These are phyloP conservation scores for Austroboletus novae-zelandiae DNA, from an alignment of 1,284 basidiomycete genomes.

Conservation along the genomic window DNA sequence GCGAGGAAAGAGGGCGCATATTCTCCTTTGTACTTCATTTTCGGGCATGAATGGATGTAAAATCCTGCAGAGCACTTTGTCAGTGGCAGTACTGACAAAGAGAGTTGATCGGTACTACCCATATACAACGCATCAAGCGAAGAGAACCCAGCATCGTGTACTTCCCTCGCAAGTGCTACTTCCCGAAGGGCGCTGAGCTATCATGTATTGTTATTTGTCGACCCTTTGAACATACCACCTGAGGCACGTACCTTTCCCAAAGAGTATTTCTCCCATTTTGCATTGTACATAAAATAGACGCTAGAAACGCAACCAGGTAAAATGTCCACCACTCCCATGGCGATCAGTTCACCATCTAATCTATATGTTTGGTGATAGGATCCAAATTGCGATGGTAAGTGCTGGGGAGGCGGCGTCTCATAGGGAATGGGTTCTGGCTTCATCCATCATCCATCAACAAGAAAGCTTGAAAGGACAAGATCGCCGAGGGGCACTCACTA, in stretches of 20 bases:
- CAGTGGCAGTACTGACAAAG: not conserved
- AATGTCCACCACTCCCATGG: constrained; percentile 89
- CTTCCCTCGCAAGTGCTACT: constrained; percentile 67
- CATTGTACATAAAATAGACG: constrained; percentile 95
- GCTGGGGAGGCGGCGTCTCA: constrained; percentile 40
- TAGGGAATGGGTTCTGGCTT: constrained; percentile 63
- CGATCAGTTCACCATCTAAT: constrained; percentile 80
- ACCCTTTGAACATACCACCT: not conserved
- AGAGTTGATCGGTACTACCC: constrained; percentile 49
- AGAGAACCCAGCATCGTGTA: constrained; percentile 64
- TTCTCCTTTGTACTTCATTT: constrained; percentile 97
- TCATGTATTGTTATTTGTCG: constrained; percentile 5
- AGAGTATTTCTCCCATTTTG: constrained; percentile 70
- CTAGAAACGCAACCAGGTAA: constrained; percentile 88
- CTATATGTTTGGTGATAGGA: constrained; percentile 86
- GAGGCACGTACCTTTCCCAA: constrained; percentile 74
- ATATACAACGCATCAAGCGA: constrained; percentile 76
- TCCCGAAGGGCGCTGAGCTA: constrained; percentile 85
- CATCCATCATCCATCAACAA: not conserved
- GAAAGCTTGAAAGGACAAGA: constrained; percentile 4
- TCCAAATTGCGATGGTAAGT: constrained; percentile 75
- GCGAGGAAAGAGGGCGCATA: constrained; percentile 86
- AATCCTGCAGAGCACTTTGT: constrained; percentile 56
- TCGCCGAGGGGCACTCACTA: constrained; percentile 42
- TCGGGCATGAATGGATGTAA: constrained; percentile 88